phyloP scores from a whole-genome alignment of 2,329 filamentous ascomycete species.

The Botrytis aclada region DNA sequence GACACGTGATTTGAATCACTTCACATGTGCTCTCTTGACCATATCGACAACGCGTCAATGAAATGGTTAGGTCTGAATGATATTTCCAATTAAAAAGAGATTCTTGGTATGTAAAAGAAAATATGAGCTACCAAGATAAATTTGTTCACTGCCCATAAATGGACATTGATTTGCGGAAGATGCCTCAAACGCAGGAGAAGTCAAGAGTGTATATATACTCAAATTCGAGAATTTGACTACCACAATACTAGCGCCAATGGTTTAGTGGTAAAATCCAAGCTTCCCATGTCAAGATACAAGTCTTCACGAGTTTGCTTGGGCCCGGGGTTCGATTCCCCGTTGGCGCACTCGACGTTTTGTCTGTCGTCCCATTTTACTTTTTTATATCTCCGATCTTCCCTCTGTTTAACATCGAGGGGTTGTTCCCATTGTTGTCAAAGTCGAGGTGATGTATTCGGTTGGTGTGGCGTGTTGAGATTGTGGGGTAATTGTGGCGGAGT shows the following conservation, averaged over 20 bases:
- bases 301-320: not conserved
- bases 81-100: not conserved
- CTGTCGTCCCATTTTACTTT: not conserved
- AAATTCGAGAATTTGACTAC: fast-evolving
- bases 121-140: no score
- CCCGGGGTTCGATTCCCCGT: conserved; percentile 12
- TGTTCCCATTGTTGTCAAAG: not conserved
- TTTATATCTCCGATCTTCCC: not conserved
- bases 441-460: not conserved
- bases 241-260: not conserved
- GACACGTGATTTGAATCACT: not conserved
- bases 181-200: not conserved
- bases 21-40: not conserved
- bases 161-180: not conserved
- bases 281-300: not conserved
- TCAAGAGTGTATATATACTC: not conserved
- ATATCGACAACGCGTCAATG: not conserved
- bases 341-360: fast-evolving
- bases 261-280: conserved; percentile 15
- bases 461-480: not conserved
- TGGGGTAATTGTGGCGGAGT: not conserved
- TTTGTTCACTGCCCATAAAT: not conserved
- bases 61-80: not conserved
- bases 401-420: not conserved
- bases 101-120: no score